Evolutionary conservation across 169 alveolate species (phyloP).

Genomic region (Babesia microti): DNA sequence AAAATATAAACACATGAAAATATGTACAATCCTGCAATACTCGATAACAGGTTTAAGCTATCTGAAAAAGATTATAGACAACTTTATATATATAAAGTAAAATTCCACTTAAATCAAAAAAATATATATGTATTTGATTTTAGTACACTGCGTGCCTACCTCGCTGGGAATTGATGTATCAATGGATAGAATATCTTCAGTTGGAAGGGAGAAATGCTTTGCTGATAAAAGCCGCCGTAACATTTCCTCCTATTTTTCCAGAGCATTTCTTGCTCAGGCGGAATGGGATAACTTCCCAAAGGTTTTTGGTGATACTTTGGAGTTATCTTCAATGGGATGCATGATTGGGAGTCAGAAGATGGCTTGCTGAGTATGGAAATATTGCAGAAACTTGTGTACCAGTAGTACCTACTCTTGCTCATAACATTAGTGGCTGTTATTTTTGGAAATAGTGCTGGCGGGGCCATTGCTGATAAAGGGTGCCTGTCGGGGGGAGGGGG

Average conservation of each 20-base stretch:
- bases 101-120: too few relatives aligned
- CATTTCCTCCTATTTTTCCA: slow-evolving; percentile 72
- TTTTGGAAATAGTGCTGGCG: too few relatives aligned
- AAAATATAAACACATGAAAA: not conserved
- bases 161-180: slow-evolving; percentile 71
- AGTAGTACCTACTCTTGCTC: too few relatives aligned
- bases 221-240: slow-evolving; percentile 72
- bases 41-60: too few relatives aligned
- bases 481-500: too few relatives aligned
- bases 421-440: too few relatives aligned
- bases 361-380: slow-evolving; percentile 28
- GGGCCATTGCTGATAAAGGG: too few relatives aligned
- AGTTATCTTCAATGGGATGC: slow-evolving; percentile 36
- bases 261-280: slow-evolving; percentile 75
- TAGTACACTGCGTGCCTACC: slow-evolving; percentile 51
- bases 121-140: too few relatives aligned
- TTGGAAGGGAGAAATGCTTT: slow-evolving; percentile 74
- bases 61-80: too few relatives aligned
- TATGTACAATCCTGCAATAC: too few relatives aligned
- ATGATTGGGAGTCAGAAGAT: slow-evolving; percentile 15
- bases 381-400: too few relatives aligned
- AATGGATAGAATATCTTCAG: slow-evolving; percentile 67
- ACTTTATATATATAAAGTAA: too few relatives aligned
- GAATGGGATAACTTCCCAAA: slow-evolving; percentile 70
- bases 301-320: slow-evolving; percentile 66